phyloP scores from a whole-genome alignment of 1,284 basidiomycete species.

The Bjerkandera adusta region DNA sequence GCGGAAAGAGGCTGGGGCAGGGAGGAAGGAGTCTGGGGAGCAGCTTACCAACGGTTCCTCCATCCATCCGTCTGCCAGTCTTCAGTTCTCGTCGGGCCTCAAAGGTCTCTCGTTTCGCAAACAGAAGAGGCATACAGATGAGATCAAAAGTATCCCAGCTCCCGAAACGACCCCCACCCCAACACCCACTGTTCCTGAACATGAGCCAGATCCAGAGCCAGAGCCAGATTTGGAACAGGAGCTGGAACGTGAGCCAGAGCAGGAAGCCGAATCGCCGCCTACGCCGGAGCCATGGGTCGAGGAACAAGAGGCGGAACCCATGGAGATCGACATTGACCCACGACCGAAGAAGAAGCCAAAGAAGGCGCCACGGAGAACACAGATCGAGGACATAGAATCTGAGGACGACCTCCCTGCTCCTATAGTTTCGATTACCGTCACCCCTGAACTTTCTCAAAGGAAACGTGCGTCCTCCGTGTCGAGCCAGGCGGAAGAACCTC shows the following conservation, averaged over 20 bases:
- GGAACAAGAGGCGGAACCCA: conserved; percentile 26
- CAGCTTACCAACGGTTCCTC: conserved; percentile 13
- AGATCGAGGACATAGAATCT: conserved; percentile 40
- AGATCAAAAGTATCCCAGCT: conserved; percentile 17
- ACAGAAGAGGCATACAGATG: conserved; percentile 46
- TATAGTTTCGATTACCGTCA: conserved; percentile 13
- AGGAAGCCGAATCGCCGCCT: conserved; percentile 19
- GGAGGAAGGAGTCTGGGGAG: conserved; percentile 19
- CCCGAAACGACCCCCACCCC: conserved; percentile 15
- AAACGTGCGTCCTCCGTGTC: conserved; percentile 30
- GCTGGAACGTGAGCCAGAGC: conserved; percentile 17
- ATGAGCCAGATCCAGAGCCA: conserved; percentile 15
- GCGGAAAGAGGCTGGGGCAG: conserved; percentile 21
- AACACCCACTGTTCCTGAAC: conserved; percentile 17
- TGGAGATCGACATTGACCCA: conserved; percentile 34
- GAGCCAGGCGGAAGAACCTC: conserved; percentile 30
- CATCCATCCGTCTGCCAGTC: neutral
- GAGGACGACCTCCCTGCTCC: conserved; percentile 38
- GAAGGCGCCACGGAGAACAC: conserved; percentile 33
- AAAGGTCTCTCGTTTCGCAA: conserved; percentile 72
- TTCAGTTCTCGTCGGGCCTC: conserved; percentile 42
- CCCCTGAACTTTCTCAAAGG: conserved; percentile 13
- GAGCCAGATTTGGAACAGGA: conserved; percentile 18
- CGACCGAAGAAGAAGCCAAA: conserved; percentile 46
- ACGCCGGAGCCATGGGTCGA: conserved; percentile 19